Percentiles rank a stretch among this genome's conserved stretches.
phyloP scores from a whole-genome alignment of 306 rosid genomes.

The Mimosa pudica region DNA sequence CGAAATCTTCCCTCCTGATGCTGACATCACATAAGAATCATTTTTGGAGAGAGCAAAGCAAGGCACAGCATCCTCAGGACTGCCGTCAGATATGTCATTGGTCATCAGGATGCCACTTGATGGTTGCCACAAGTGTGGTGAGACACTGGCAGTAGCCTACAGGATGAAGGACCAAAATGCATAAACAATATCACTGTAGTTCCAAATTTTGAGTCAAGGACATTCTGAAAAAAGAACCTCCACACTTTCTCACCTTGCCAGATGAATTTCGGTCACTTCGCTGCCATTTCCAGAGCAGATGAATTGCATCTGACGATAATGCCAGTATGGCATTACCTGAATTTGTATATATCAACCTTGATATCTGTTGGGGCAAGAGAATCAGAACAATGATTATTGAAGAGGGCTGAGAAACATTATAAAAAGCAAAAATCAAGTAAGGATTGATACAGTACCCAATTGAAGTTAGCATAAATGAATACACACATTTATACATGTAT shows the following conservation, averaged over 20 bases:
- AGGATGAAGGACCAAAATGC: conserved; percentile 37
- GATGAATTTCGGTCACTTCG: conserved; percentile 78
- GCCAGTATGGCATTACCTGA: conserved; percentile 92
- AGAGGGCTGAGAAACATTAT: conserved; percentile 14
- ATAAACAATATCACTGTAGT: conserved; percentile 25
- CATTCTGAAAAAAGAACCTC: conserved; percentile 29
- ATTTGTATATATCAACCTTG: conserved; percentile 91
- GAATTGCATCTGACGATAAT: conserved; percentile 91
- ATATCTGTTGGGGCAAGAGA: conserved; percentile 63
- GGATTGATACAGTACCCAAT: conserved; percentile 1
- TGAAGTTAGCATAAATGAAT: background rate
- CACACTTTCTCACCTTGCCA: conserved; percentile 58
- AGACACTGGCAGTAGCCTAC: conserved; percentile 85
- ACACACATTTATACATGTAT: background rate
- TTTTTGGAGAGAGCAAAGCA: conserved; percentile 95
- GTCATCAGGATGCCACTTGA: conserved; percentile 95
- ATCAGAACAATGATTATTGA: conserved; percentile 29
- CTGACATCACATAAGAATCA: conserved; percentile 98
- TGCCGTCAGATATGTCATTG: conserved; percentile 73
- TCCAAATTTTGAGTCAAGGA: conserved; percentile 19
- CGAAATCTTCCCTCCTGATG: conserved; percentile 96
- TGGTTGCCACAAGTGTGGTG: conserved; percentile 95
- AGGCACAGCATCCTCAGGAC: conserved; percentile 82
- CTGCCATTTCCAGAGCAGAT: conserved; percentile 94
- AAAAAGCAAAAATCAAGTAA: conserved; percentile 11